These are phyloP conservation scores for Hanseniaspora jakobsenii DNA, from an alignment of 805 yeast species.

Conservation along the genomic window DNA sequence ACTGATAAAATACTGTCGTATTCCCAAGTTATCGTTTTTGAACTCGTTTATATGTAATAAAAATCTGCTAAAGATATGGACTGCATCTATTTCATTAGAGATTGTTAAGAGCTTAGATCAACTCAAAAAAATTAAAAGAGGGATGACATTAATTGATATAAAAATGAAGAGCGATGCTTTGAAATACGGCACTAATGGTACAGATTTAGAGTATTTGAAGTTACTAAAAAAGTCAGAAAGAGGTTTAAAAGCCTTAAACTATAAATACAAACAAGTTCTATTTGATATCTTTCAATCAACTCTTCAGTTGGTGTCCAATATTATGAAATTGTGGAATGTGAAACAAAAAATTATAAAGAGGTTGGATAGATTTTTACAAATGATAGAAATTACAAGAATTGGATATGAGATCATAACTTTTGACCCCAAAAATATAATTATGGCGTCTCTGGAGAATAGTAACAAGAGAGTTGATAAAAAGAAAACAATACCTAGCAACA, in stretches of 20 bases:
- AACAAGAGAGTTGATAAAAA: not conserved
- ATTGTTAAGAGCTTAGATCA: no score
- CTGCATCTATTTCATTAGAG: no score
- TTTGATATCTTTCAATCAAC: constrained; percentile 2
- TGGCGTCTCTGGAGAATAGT: not conserved
- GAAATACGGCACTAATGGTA: no score
- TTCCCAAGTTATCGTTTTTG: no score
- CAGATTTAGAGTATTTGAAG: not conserved
- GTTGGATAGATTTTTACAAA: not conserved
- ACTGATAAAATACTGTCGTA: no score
- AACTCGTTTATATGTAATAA: no score
- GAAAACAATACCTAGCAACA: no score
- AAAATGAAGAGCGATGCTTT: no score
- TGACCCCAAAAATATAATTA: not conserved
- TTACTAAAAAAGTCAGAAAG: not conserved
- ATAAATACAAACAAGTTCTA: not conserved
- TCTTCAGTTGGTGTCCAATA: not conserved
- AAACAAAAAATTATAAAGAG: not conserved
- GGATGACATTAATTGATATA: no score
- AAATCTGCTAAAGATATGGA: no score
- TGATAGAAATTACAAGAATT: not conserved
- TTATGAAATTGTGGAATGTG: not conserved
- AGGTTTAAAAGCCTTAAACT: not conserved
- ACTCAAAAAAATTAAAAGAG: no score
- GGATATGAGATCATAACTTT: not conserved